These are phyloP conservation scores for Capsicum chinense DNA, from an alignment of 257 asterid genomes.

Conservation along the genomic window DNA sequence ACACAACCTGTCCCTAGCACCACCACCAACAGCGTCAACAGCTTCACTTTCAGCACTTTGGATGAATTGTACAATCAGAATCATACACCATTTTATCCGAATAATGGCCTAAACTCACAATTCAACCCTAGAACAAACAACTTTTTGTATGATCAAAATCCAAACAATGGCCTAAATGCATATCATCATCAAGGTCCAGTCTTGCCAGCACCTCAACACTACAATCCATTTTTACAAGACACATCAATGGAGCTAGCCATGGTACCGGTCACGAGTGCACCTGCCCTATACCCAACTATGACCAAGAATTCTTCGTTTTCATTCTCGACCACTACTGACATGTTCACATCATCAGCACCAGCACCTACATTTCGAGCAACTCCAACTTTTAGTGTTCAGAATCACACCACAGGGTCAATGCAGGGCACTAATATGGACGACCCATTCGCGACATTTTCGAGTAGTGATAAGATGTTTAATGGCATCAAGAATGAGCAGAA, in stretches of 20 bases:
- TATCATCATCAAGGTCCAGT: too few species aligned
- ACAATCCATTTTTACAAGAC: constrained; percentile 74
- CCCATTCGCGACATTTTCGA: constrained; percentile 52
- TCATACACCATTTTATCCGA: constrained; percentile 24
- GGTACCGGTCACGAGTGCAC: background rate
- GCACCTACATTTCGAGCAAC: constrained; percentile 26
- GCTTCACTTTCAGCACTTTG: background rate
- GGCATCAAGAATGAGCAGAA: constrained; percentile 49
- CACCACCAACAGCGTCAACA: background rate
- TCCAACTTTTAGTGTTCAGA: constrained; percentile 29
- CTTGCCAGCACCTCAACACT: constrained; percentile 36
- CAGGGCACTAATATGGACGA: constrained; percentile 50
- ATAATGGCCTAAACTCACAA: constrained; percentile 14
- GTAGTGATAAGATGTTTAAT: constrained; percentile 38
- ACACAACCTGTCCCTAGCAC: constrained; percentile 8
- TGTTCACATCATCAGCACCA: constrained; percentile 3
- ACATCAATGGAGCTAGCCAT: constrained; percentile 23
- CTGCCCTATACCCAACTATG: background rate
- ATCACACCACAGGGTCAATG: background rate
- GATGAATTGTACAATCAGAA: constrained; percentile 34
- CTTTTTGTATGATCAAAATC: constrained; percentile 19
- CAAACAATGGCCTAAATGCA: background rate
- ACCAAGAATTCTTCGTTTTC: background rate
- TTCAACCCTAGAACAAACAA: constrained; percentile 6
- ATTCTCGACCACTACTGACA: constrained; percentile 1